These are phyloP conservation scores for Amaranthus tricolor DNA, from an alignment of 179 eudicot genomes.

Conservation along the genomic window DNA sequence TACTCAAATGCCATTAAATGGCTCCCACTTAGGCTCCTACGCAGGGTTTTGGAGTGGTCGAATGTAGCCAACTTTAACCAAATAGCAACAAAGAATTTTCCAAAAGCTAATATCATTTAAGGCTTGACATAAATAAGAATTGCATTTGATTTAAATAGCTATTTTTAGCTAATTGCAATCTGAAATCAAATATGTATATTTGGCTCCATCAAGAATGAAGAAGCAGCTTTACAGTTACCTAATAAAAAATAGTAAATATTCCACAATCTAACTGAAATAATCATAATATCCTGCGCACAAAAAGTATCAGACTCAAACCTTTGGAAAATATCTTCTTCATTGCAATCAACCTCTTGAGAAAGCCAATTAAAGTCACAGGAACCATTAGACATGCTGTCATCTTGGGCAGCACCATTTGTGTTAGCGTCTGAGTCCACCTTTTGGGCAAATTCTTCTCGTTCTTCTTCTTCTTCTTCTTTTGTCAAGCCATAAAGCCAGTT, in stretches of 20 bases:
- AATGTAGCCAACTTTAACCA: no score
- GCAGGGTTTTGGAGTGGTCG: no score
- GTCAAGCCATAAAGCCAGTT: constrained; percentile 95
- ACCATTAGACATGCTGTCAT: constrained; percentile 38
- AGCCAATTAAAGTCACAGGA: constrained; percentile 59
- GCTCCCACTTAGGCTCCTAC: no score
- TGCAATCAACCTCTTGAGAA: constrained; percentile 37
- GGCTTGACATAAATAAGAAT: no score
- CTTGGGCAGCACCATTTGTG: constrained; percentile 33
- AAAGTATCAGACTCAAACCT: constrained; percentile 39
- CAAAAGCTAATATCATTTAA: no score
- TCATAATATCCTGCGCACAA: neutral
- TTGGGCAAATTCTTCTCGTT: constrained; percentile 42
- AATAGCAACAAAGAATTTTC: no score
- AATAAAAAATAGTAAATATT: neutral
- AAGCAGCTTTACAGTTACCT: neutral
- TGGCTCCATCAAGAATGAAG: no score
- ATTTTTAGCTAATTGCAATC: no score
- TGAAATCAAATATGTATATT: no score
- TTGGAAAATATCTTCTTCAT: constrained; percentile 66
- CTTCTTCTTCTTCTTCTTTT: constrained; percentile 64
- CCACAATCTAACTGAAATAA: neutral
- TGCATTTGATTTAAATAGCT: no score
- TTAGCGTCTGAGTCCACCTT: constrained; percentile 44
- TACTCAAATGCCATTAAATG: no score